Percentiles rank a stretch among this genome's conserved stretches.
Conservation (phyloP, 1,284 basidiomycete genomes). For the Sanghuangporus sanghuang region DNA sequence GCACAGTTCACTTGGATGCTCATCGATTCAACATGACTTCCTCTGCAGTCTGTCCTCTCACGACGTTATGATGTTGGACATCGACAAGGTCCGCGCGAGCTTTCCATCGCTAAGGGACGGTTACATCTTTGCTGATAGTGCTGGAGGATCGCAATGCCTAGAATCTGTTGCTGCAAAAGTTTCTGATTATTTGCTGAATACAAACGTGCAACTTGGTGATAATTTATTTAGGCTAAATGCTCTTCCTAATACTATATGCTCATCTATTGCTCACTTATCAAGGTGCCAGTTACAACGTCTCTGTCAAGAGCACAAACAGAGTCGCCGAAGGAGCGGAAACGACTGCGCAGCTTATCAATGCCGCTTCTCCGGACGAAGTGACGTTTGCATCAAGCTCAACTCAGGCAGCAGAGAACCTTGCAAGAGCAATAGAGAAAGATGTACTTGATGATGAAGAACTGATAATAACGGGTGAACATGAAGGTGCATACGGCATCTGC, state of each 20-base stretch:
- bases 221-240: not conserved
- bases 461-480: constrained; percentile 72
- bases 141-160: constrained; percentile 68
- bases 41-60: not conserved
- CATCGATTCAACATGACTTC: not conserved
- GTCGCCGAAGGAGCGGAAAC: constrained; percentile 47
- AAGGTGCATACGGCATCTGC: constrained; percentile 40
- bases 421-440: constrained; percentile 50
- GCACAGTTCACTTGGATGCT: too few species aligned
- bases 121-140: constrained; percentile 74
- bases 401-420: constrained; percentile 58
- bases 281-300: constrained; percentile 55
- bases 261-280: not conserved
- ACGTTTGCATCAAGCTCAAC: constrained; percentile 68
- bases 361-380: constrained; percentile 53
- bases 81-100: constrained; percentile 46
- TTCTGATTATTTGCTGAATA: constrained; percentile 60
- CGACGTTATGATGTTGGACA: constrained; percentile 33
- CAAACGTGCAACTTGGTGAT: constrained; percentile 65
- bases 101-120: constrained; percentile 60
- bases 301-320: constrained; percentile 45
- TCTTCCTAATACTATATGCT: not conserved
- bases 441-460: constrained; percentile 62
- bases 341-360: constrained; percentile 60
- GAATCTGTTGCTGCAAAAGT: constrained; percentile 51